A percentile compares a stretch with the other conserved stretches of the same genome.
phyloP scores from a whole-genome alignment of 2,329 filamentous ascomycete genomes.

The Ophiostoma pallidulum region DNA sequence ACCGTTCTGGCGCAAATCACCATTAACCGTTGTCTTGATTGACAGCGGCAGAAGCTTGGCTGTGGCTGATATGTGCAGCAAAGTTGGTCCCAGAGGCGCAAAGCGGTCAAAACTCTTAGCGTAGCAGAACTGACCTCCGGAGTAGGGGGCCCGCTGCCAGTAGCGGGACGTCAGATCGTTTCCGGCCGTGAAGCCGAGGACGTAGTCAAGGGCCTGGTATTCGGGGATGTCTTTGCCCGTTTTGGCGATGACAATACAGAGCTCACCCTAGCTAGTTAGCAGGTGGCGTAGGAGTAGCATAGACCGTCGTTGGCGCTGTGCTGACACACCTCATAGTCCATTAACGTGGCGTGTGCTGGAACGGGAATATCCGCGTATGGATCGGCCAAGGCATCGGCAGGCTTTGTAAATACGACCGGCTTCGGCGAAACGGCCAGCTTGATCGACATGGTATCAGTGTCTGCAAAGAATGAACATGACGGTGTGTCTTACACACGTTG shows the following conservation, averaged over 20 bases:
- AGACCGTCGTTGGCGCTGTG: no score
- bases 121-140: conserved; percentile 40
- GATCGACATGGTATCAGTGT: neutral
- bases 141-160: conserved; percentile 40
- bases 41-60: conserved; percentile 28
- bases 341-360: conserved; percentile 34
- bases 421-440: conserved; percentile 40
- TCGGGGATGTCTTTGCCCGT: conserved; percentile 42
- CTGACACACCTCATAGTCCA: conserved; percentile 36
- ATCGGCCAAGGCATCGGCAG: conserved; percentile 29
- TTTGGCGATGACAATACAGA: conserved; percentile 43
- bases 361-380: conserved; percentile 32
- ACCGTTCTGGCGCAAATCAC: conserved; percentile 8
- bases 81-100: conserved; percentile 42
- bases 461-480: neutral
- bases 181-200: conserved; percentile 34
- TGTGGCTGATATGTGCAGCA: conserved; percentile 28
- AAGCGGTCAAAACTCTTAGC: conserved; percentile 49
- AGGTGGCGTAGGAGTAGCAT: no score
- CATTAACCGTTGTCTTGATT: conserved; percentile 8
- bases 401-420: conserved; percentile 45
- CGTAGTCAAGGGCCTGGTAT: conserved; percentile 33
- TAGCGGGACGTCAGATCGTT: conserved; percentile 52
- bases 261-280: no score
- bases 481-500: no score